phyloP scores from a whole-genome alignment of 768 basidiomycete genomes.

The Cytidiella melzeri region DNA sequence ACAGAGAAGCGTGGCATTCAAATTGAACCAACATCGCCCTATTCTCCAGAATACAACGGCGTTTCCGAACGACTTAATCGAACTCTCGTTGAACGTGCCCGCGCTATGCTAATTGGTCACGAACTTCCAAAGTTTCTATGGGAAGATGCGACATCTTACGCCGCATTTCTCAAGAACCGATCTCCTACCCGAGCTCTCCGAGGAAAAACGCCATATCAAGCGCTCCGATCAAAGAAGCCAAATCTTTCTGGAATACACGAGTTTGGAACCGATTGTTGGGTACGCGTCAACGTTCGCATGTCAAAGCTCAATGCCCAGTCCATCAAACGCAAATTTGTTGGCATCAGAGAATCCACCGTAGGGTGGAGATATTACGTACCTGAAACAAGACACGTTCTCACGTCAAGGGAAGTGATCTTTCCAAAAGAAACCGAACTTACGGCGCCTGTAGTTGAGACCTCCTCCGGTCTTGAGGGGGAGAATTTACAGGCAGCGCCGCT shows the following conservation, averaged over 20 bases:
- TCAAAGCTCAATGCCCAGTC: constrained; percentile 3
- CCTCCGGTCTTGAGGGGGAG: constrained; percentile 6
- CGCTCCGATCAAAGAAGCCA: constrained; percentile 11
- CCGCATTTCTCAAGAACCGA: constrained; percentile 18
- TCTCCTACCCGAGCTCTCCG: constrained; percentile 10
- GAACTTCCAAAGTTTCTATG: constrained; percentile 21
- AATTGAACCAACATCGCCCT: constrained; percentile 32
- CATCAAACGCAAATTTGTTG: constrained; percentile 3
- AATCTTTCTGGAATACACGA: constrained; percentile 12
- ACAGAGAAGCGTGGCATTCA: constrained; percentile 32
- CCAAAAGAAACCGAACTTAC: neutral
- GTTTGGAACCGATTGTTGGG: constrained; percentile 9
- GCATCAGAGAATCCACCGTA: neutral
- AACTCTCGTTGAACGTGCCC: constrained; percentile 17
- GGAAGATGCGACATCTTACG: constrained; percentile 23
- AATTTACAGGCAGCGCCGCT: too few relatives aligned
- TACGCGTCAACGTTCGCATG: constrained; percentile 1
- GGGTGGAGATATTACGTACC: constrained; percentile 3
- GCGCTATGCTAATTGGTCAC: constrained; percentile 21
- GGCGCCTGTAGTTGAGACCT: neutral
- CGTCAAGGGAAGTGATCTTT: constrained; percentile 7
- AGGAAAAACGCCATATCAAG: constrained; percentile 16
- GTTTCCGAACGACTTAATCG: constrained; percentile 29
- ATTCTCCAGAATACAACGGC: constrained; percentile 40
- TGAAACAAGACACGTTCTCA: neutral